Base-by-base conservation (phyloP, 2,329 filamentous ascomycete genomes). In the Paecilomyces sp. region DNA sequence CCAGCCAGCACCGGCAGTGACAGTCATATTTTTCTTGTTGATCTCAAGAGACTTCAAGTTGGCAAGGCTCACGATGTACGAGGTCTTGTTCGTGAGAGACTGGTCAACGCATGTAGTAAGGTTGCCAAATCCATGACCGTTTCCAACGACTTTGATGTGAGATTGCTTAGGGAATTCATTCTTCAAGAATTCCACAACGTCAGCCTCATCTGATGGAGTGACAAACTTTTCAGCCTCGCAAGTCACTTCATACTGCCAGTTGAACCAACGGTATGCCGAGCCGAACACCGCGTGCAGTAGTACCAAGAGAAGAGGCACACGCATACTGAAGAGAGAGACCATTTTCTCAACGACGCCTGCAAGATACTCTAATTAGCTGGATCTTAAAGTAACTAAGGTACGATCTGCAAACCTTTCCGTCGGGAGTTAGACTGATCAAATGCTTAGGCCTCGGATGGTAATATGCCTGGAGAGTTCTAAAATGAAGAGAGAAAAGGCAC, bases 1-100 rank as follows among this genome's bases (percentile, higher is more conserved):
- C 65, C 65, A 66, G 24, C 65, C 65, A 52, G 62, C 65, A 57
- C 65, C 65, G 36, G 65, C 59, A 24, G 65, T 66, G 58, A 62
- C 63, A 2, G 60, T 66, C 56, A 58, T 58, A 25, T 57, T 58
- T 15, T 65, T 57, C 55, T 61, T 63, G 57, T 63, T 28, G 57
- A 63, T 63, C 1, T 58, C 15, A 31, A 64, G 58, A 7, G 60
- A 30, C 31, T 64, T 64, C 56, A 64, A 51, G 53, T 64, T 64
- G 51, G 59, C 56, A 18, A 64, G 58, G 59, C 55, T 60, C 47
- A 64, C 61, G 28, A 64, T 64, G 34, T 65, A 62, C n/a, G 63
- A 58, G 22, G 58, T 56, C 36, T 58, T 62, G 47, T 65, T 54
- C 2, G 62, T 64, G 41, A 30, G 31, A n/a, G 53, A 36, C 13